These are phyloP conservation scores for Dionaea muscipula DNA, from an alignment of 179 eudicot species.

Conservation along the genomic window DNA sequence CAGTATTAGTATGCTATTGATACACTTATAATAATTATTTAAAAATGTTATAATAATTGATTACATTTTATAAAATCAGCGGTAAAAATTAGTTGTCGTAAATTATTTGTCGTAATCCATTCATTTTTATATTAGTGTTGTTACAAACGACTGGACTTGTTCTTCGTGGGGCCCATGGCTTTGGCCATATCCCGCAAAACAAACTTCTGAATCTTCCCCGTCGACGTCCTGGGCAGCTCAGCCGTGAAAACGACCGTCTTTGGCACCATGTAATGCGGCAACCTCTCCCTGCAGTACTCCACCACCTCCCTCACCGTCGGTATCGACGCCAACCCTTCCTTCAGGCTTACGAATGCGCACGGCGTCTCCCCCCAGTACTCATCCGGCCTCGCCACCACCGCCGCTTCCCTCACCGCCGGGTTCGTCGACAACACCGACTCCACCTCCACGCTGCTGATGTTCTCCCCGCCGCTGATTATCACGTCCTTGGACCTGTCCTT, in stretches of 20 bases:
- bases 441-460: slow-evolving; percentile 58
- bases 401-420: slow-evolving; percentile 49
- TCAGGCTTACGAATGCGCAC: slow-evolving; percentile 60
- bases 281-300: slow-evolving; percentile 38
- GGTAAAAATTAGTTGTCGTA: too few species aligned
- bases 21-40: too few species aligned
- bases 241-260: slow-evolving; percentile 46
- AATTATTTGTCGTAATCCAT: too few species aligned
- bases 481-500: slow-evolving; percentile 58
- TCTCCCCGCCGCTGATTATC: slow-evolving; percentile 62
- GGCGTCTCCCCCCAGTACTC: slow-evolving; percentile 71
- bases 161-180: slow-evolving; percentile 16
- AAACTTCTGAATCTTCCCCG: slow-evolving; percentile 62
- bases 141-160: slow-evolving; percentile 17
- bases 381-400: slow-evolving; percentile 64
- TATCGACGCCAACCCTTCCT: slow-evolving; percentile 12
- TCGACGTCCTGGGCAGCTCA: slow-evolving; percentile 59
- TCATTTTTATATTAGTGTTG: too few species aligned
- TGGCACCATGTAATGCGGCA: slow-evolving; percentile 69
- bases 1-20: too few species aligned
- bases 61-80: too few species aligned
- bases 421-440: slow-evolving; percentile 42
- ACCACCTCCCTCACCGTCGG: slow-evolving; percentile 38
- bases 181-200: slow-evolving; percentile 46
- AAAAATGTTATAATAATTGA: too few species aligned